These are phyloP conservation scores for Phialocephala sp. DNA, from an alignment of 2,329 filamentous ascomycete species.

Conservation along the genomic window DNA sequence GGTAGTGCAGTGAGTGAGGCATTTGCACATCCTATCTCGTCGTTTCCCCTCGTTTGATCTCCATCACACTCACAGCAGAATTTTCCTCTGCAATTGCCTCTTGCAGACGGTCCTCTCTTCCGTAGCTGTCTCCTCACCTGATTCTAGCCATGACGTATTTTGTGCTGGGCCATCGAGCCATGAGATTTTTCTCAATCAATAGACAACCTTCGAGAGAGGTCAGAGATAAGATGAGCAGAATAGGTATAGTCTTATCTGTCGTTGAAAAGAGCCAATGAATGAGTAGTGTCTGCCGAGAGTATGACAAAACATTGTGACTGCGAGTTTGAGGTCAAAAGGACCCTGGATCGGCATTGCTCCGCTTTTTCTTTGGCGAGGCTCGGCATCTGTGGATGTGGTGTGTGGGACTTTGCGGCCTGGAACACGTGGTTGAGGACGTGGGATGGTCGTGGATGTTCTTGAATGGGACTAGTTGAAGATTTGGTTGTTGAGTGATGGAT, in stretches of 20 bases:
- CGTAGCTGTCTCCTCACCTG: constrained; percentile 7
- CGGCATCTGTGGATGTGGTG: constrained; percentile 1
- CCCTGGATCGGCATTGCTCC: constrained; percentile 4
- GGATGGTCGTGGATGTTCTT: background rate
- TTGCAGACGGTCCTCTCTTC: background rate
- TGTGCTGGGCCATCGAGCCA: constrained; percentile 8
- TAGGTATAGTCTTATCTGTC: constrained; percentile 30
- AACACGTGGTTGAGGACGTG: constrained; percentile 1
- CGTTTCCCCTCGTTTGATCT: background rate
- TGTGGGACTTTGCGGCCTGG: background rate
- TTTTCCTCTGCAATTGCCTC: constrained; percentile 3
- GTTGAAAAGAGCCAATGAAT: constrained; percentile 22
- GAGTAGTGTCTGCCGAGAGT: constrained; percentile 8
- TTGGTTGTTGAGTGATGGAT: background rate
- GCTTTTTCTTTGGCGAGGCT: constrained; percentile 4
- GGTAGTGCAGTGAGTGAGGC: background rate
- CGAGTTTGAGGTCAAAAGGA: constrained; percentile 5
- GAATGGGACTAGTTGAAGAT: background rate
- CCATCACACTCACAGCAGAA: constrained; percentile 9
- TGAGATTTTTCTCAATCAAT: background rate
- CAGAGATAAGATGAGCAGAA: constrained; percentile 30
- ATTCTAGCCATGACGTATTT: constrained; percentile 18
- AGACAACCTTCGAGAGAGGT: constrained; percentile 19
- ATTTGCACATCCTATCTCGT: constrained; percentile 2
- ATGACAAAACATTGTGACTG: constrained; percentile 23